These are phyloP conservation scores for Axilococcus clingmanii DNA, from an alignment of 139 green algal genomes.

Conservation along the genomic window DNA sequence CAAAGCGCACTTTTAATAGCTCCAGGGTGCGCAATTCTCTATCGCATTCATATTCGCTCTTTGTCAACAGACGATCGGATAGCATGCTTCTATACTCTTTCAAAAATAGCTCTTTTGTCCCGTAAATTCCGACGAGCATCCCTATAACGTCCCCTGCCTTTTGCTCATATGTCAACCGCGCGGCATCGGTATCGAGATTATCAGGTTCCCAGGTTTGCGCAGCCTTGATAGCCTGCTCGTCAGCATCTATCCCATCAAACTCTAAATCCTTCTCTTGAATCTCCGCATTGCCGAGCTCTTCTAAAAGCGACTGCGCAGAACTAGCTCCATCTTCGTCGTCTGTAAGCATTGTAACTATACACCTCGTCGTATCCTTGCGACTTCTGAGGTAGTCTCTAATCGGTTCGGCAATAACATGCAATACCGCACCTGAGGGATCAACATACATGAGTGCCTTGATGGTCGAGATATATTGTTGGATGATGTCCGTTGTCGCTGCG, in stretches of 20 bases:
- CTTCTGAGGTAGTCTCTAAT: conserved; percentile 69
- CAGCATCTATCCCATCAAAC: conserved; percentile 32
- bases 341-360: conserved; percentile 88
- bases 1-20: conserved; percentile 90
- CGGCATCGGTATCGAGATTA: conserved; percentile 9
- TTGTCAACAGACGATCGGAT: conserved; percentile 68
- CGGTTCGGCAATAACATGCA: conserved; percentile 62
- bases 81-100: conserved; percentile 85
- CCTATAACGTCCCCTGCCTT: conserved; percentile 55
- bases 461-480: conserved; percentile 78
- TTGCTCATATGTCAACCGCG: conserved; percentile 12
- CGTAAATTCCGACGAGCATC: conserved; percentile 79
- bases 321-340: conserved; percentile 39
- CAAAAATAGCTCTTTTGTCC: conserved; percentile 76
- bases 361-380: conserved; percentile 77
- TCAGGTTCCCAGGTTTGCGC: conserved; percentile 29
- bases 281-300: conserved; percentile 36
- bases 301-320: conserved; percentile 41
- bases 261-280: conserved; percentile 9
- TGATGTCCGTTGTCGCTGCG: conserved; percentile 80
- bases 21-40: conserved; percentile 84
- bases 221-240: conserved; percentile 16
- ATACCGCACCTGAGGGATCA: conserved; percentile 39
- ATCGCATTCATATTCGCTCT: conserved; percentile 65
- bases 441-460: conserved; percentile 65